Conservation (phyloP, 163 green algal genomes). For the Coccomyxa subellipsoidea region DNA sequence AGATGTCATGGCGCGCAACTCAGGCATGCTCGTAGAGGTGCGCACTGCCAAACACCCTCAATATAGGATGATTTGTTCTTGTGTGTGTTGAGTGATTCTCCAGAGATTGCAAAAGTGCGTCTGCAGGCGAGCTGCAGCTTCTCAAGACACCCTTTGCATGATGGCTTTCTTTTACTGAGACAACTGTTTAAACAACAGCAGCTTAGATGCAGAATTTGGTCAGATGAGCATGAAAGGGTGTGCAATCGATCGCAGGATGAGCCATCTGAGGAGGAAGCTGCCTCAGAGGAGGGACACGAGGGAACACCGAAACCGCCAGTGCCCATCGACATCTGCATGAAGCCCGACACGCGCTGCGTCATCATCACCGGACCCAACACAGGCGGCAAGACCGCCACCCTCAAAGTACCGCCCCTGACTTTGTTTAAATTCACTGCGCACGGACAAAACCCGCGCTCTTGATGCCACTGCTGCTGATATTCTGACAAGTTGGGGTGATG, state of each 20-base stretch:
- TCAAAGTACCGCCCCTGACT: slow-evolving; percentile 56
- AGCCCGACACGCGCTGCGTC: slow-evolving; percentile 48
- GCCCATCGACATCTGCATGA: slow-evolving; percentile 54
- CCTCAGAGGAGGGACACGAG: neutral
- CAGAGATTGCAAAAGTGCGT: no score
- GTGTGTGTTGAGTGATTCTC: no score
- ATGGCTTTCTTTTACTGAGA: neutral
- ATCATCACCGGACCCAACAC: slow-evolving; percentile 89
- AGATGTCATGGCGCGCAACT: slow-evolving; percentile 2
- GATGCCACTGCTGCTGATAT: no score
- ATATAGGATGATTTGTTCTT: no score
- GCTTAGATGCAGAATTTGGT: no score
- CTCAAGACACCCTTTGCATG: neutral
- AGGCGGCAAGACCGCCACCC: slow-evolving; percentile 89
- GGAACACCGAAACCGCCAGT: slow-evolving; percentile 8
- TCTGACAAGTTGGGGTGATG: no score
- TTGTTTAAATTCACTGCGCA: no score
- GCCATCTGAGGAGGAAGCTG: neutral
- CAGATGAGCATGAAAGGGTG: no score
- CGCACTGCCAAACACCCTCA: no score
- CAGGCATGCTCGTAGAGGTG: neutral
- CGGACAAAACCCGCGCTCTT: no score
- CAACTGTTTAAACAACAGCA: neutral
- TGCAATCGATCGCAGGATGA: no score
- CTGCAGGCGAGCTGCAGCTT: no score